Base-by-base conservation (phyloP, 345 rosid species). In the Gossypium turneri region DNA sequence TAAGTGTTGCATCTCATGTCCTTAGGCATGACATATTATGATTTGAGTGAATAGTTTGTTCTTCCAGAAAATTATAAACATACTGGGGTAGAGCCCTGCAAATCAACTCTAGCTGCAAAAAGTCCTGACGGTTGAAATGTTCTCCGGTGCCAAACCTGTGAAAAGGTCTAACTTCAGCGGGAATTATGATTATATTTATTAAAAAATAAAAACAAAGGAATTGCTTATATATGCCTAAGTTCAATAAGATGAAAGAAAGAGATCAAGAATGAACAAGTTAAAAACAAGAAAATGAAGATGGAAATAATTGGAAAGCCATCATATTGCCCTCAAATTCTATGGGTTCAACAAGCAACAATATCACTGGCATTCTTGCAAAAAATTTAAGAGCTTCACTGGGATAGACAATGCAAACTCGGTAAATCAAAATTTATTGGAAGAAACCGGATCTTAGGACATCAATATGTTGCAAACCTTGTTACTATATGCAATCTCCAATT, bases 101-200 rank as follows among this genome's bases (percentile, higher is more conserved):
- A 74, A 80, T 93, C 97, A 73, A 93, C 80, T 68, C 99, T 97
- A 80, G 99, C 97, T 50, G 99, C 99, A 95, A 90, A 93, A 64
- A 90, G 90, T 15, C 98, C 98, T 1, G 98, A 93, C 38, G 87
- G 97, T 78, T 93, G 94, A 83, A 95, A 95, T 56, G 89, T 89
- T 82, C 98, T 92, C 72, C 98, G 83, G 69, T 78, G 99, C 99
- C 99, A 95, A 83, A 95, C 97, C 99, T 95, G 76, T 65, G 77
- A 68, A 82, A 29, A 75, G 80, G 41, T 57, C 58, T 65, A 76
- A 73, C 71, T 60, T 78, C 58, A 58, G 73, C 61, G 25, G n/a
- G 50, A 57, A 15, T 70, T 43, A 67, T 19, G 73, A 27, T 65
- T 66, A 52, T 43, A 55, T 47, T 22, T 29, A 22, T 12, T 25